Percentiles rank a stretch among this genome's conserved stretches.
phyloP scores from a whole-genome alignment of 2,329 filamentous ascomycete genomes.

The Diaporthe citri region DNA sequence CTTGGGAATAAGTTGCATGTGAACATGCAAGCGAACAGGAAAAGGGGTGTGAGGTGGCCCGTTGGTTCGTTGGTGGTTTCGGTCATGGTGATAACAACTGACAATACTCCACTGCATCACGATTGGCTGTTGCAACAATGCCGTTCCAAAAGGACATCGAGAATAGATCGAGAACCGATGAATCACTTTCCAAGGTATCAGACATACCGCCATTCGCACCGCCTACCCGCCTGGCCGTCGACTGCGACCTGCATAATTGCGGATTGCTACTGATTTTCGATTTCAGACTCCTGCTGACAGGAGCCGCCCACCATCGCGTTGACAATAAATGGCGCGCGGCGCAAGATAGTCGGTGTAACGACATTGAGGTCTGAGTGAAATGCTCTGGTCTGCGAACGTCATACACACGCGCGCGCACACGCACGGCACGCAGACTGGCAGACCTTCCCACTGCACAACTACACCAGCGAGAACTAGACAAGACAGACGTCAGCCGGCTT shows the following conservation, averaged over 20 bases:
- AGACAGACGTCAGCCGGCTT: neutral
- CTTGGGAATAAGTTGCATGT: slow-evolving; percentile 31
- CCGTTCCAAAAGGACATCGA: neutral
- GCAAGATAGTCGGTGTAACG: slow-evolving; percentile 32
- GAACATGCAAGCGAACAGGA: slow-evolving; percentile 33
- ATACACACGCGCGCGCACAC: neutral
- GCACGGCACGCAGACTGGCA: neutral
- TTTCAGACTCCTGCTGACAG: slow-evolving; percentile 17
- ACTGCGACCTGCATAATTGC: slow-evolving; percentile 1
- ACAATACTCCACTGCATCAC: neutral
- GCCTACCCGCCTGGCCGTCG: slow-evolving; percentile 1
- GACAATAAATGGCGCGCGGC: slow-evolving; percentile 9
- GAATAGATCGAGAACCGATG: slow-evolving; percentile 11
- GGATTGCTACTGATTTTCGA: slow-evolving; percentile 7
- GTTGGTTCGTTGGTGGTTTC: neutral
- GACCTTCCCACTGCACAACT: neutral
- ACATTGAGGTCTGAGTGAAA: neutral
- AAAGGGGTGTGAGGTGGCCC: neutral
- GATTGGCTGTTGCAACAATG: neutral
- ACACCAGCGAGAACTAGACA: neutral
- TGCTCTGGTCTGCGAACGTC: slow-evolving; percentile 1
- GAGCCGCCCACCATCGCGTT: neutral
- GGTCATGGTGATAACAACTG: slow-evolving; percentile 16
- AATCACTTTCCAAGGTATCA: neutral
- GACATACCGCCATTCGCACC: slow-evolving; percentile 17